Percentiles rank a stretch among this genome's conserved stretches.
Evolutionary conservation across 305 asterid genomes (phyloP).

Genomic region (Stenogyne calaminthoides): DNA sequence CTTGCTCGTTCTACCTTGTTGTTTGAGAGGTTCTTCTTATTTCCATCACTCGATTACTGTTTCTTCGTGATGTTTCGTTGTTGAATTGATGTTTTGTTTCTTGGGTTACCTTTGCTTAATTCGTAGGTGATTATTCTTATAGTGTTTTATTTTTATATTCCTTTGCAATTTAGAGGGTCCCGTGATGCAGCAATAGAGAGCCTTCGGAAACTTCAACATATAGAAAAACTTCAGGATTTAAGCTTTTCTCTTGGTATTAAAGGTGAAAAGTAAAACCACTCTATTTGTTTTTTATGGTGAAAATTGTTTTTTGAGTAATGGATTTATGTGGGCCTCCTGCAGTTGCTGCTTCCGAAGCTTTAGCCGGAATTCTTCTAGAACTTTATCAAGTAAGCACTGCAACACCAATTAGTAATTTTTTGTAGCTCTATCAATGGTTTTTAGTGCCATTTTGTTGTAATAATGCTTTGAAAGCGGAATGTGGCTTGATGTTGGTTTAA

Average conservation of each 20-base stretch:
- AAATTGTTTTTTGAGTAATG: constrained; percentile 8
- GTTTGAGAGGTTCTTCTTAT: constrained; percentile 56
- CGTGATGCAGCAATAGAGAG: constrained; percentile 75
- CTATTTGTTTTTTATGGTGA: not conserved
- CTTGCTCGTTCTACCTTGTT: constrained; percentile 81
- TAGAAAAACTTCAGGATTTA: constrained; percentile 49
- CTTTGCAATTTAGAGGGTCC: constrained; percentile 49
- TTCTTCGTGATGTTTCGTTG: not conserved
- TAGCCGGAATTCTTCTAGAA: constrained; percentile 75
- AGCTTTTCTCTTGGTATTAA: constrained; percentile 55
- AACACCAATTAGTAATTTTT: not conserved
- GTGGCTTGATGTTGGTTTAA: constrained; percentile 10
- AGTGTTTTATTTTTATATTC: not conserved
- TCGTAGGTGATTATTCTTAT: not conserved
- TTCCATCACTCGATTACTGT: not conserved
- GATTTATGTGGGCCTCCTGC: constrained; percentile 36
- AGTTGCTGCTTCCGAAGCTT: constrained; percentile 94
- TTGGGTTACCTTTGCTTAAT: not conserved
- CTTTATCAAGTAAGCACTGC: constrained; percentile 46
- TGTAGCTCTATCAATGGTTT: not conserved
- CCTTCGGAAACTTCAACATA: constrained; percentile 47
- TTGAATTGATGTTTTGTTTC: not conserved
- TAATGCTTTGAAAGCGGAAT: not conserved
- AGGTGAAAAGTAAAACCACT: constrained; percentile 53
- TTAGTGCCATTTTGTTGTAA: not conserved